Evolutionary conservation across 2,329 filamentous ascomycete species (phyloP).

Genomic region (Aspergillus uvarum): DNA sequence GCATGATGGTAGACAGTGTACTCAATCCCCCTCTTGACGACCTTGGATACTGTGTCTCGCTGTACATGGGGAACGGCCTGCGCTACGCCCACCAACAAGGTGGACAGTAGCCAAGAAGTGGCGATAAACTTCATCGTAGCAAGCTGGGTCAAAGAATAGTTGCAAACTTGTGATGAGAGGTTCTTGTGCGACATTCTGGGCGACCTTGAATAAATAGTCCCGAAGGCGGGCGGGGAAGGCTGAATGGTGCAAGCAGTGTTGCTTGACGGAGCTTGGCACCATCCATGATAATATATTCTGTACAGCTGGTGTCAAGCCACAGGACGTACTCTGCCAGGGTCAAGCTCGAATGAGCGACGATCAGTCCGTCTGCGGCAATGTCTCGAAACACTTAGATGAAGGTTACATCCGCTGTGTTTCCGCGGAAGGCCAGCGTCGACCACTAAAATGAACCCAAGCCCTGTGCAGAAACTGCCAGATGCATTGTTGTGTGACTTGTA

Average conservation of each 20-base stretch:
- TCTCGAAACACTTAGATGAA: too few relatives aligned
- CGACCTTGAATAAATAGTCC: not conserved
- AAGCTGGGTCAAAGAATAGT: not conserved
- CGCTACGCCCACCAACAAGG: not conserved
- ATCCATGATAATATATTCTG: not conserved
- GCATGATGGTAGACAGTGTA: slow-evolving; percentile 52
- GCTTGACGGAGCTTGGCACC: not conserved
- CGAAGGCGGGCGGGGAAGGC: not conserved
- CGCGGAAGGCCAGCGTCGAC: not conserved
- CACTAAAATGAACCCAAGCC: not conserved
- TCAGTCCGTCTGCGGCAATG: too few relatives aligned
- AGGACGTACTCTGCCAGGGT: not conserved
- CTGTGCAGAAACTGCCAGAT: not conserved
- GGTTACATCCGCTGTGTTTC: too few relatives aligned
- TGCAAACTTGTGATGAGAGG: not conserved
- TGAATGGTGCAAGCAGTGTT: not conserved
- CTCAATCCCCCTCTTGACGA: slow-evolving; percentile 38
- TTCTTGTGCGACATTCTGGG: not conserved
- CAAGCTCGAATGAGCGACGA: too few relatives aligned
- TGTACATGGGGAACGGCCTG: not conserved
- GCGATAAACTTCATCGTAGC: not conserved
- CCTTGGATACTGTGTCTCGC: slow-evolving; percentile 22
- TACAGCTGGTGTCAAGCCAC: not conserved
- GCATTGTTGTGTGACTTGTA: not conserved
- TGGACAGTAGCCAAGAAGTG: not conserved